Evolutionary conservation across 352 stramenopile species (phyloP).

Genomic region (Pythium brachiatum): DNA sequence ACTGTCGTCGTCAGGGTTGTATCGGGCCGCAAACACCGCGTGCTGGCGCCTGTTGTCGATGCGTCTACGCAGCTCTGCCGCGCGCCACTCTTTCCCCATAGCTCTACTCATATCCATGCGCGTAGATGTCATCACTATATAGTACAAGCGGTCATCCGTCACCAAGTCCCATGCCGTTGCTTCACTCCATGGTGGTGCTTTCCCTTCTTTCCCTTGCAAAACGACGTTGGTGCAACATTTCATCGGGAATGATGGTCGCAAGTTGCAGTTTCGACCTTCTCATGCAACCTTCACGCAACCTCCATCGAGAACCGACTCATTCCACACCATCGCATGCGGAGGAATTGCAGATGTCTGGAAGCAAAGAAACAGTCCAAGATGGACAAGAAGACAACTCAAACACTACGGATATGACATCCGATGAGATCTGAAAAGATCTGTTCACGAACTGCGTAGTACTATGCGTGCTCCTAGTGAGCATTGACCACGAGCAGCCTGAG

Average conservation of each 20-base stretch:
- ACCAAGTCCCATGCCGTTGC: neutral
- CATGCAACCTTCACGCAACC: constrained; percentile 38
- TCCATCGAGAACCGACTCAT: neutral
- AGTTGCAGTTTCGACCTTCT: constrained; percentile 13
- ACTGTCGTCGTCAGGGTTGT: constrained; percentile 7
- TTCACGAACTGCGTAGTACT: too few species aligned
- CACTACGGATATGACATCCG: too few species aligned
- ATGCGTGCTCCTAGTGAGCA: too few species aligned
- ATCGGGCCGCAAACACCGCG: constrained; percentile 10
- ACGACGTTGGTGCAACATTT: neutral
- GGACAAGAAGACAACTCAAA: too few species aligned
- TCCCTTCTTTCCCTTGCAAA: constrained; percentile 2
- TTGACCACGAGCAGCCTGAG: too few species aligned
- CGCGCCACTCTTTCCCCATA: constrained; percentile 28
- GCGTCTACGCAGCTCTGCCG: constrained; percentile 45
- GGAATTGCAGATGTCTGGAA: too few species aligned
- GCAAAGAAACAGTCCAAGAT: too few species aligned
- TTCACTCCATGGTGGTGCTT: neutral
- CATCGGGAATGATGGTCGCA: constrained; percentile 17
- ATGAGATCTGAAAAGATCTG: too few species aligned
- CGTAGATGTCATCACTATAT: neutral
- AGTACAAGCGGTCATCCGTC: neutral
- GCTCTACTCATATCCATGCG: neutral
- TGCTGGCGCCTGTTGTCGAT: constrained; percentile 35
- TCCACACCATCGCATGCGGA: neutral